phyloP scores from a whole-genome alignment of 164 flowering plant species.

The Amborella trichopoda region DNA sequence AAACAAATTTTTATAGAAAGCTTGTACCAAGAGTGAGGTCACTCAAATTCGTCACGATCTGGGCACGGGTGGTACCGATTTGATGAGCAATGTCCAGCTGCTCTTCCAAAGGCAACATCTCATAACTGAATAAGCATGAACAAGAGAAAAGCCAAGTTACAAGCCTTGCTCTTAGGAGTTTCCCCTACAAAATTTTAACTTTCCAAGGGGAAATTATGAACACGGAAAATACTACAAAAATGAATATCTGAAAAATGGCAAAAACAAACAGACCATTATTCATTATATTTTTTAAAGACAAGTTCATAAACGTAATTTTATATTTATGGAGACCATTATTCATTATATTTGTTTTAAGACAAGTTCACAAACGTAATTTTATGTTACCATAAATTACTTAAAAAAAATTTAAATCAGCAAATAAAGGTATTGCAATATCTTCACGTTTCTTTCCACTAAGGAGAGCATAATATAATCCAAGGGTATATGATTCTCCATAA shows the following conservation, averaged over 20 bases:
- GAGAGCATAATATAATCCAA: too few relatives aligned
- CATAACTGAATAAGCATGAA: constrained; percentile 43
- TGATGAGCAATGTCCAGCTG: constrained; percentile 82
- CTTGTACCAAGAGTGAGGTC: constrained; percentile 72
- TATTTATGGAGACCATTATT: background rate
- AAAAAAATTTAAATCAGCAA: too few relatives aligned
- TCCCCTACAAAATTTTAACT: too few relatives aligned
- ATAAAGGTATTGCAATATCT: too few relatives aligned
- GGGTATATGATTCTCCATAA: too few relatives aligned
- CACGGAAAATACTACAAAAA: background rate
- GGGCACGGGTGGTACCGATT: constrained; percentile 80
- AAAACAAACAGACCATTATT: background rate
- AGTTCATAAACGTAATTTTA: background rate
- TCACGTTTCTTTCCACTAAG: too few relatives aligned
- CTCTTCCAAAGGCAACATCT: constrained; percentile 78
- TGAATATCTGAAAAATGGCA: background rate
- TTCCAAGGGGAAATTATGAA: background rate
- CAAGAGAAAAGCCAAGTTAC: background rate
- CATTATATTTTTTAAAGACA: background rate
- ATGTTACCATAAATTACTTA: too few relatives aligned
- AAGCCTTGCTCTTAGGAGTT: too few relatives aligned
- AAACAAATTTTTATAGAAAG: too few relatives aligned
- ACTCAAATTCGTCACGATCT: constrained; percentile 68
- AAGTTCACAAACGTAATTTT: background rate
- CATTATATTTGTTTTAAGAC: background rate